Percentiles rank a stretch among this genome's conserved stretches.
Evolutionary conservation across 768 basidiomycete genomes (phyloP).

Genomic region (Mycena rosella): DNA sequence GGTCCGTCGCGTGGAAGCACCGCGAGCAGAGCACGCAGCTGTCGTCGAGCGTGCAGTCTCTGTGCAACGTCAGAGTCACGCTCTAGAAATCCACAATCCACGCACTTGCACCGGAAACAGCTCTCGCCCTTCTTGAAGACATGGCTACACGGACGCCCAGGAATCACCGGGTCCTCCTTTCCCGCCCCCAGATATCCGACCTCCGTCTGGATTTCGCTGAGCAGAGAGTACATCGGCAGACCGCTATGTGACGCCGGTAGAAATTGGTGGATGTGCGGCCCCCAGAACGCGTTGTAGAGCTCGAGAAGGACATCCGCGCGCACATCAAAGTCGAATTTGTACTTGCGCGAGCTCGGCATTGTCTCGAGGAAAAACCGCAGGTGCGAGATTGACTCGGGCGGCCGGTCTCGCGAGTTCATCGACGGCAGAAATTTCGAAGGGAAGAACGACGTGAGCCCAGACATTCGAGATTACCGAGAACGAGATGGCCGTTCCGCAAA

Average conservation of each 20-base stretch:
- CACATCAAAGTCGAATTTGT: constrained; percentile 78
- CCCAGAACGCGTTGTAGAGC: constrained; percentile 88
- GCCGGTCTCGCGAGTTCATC: constrained; percentile 64
- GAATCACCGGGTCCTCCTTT: constrained; percentile 68
- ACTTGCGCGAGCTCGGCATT: constrained; percentile 84
- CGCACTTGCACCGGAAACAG: constrained; percentile 95
- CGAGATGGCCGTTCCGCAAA: no score
- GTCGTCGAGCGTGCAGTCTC: constrained; percentile 92
- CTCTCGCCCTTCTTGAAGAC: constrained; percentile 93
- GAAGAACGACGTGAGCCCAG: constrained; percentile 49
- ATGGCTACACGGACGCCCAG: constrained; percentile 84
- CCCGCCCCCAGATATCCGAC: constrained; percentile 69
- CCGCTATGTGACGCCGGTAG: constrained; percentile 73
- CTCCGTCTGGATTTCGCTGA: constrained; percentile 78
- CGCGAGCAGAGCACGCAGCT: constrained; percentile 91
- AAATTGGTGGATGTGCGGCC: constrained; percentile 78
- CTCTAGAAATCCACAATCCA: constrained; percentile 29
- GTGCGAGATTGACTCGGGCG: constrained; percentile 75
- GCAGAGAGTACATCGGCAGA: constrained; percentile 71
- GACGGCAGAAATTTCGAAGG: constrained; percentile 63
- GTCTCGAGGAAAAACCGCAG: constrained; percentile 84
- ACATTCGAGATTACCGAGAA: constrained; percentile 14
- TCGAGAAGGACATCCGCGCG: constrained; percentile 87
- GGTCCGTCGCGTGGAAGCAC: constrained; percentile 92
- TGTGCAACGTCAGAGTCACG: no score